phyloP scores from a whole-genome alignment of 2,329 filamentous ascomycete species.

The Aplosporella prunicola region DNA sequence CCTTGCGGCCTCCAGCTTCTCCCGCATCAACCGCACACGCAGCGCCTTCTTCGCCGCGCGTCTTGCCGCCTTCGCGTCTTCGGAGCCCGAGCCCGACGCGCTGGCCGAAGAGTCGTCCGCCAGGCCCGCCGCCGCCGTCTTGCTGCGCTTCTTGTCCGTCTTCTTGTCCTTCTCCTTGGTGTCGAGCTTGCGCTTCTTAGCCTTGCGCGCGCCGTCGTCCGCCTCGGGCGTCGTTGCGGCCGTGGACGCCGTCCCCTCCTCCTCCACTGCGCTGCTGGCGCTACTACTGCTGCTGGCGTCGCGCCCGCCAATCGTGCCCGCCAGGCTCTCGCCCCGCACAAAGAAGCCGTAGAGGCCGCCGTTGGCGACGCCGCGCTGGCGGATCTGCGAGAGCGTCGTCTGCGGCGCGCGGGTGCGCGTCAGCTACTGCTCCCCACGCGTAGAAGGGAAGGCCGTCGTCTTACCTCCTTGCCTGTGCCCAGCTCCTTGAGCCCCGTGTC shows the following conservation, averaged over 20 bases:
- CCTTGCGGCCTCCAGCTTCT: constrained; percentile 8
- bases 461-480: constrained; percentile 48
- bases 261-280: constrained; percentile 13
- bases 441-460: constrained; percentile 12
- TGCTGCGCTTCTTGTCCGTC: constrained; percentile 16
- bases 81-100: constrained; percentile 12
- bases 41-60: constrained; percentile 13
- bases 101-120: constrained; percentile 11
- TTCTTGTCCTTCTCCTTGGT: constrained; percentile 11
- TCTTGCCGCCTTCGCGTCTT: constrained; percentile 13
- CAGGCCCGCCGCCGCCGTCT: constrained; percentile 5
- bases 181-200: constrained; percentile 22
- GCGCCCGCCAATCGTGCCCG: constrained; percentile 60
- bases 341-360: constrained; percentile 74
- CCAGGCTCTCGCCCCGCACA: constrained; percentile 68
- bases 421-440: background rate
- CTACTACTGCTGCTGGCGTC: constrained; percentile 3
- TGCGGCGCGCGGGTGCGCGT: constrained; percentile 29
- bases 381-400: constrained; percentile 42
- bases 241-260: no score
- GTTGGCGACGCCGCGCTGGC: constrained; percentile 37
- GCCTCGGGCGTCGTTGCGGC: constrained; percentile 6
- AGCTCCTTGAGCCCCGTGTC: constrained; percentile 81
- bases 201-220: background rate
- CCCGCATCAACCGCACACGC: constrained; percentile 1